A percentile compares a stretch with the other conserved stretches of the same genome.
phyloP scores from a whole-genome alignment of 78 protist genomes.

The Polysphondylium violaceum region DNA sequence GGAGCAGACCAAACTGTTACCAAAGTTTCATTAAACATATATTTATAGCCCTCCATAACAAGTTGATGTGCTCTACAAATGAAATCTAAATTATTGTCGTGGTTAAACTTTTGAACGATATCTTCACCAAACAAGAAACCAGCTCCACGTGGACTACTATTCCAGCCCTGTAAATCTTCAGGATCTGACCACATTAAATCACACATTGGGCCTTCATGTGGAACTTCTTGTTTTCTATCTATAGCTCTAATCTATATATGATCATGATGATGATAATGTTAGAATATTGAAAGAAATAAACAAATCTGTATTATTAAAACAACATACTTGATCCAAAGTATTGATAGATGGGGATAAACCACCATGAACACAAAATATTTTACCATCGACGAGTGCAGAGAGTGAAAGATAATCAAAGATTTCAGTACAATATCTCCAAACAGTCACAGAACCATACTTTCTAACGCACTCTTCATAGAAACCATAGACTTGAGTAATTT shows the following conservation, averaged over 20 bases:
- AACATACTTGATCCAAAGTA: slow-evolving; percentile 93
- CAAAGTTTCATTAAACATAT: slow-evolving; percentile 95
- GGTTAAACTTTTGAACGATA: slow-evolving; percentile 94
- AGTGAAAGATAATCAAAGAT: slow-evolving; percentile 98
- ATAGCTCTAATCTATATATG: slow-evolving; percentile 94
- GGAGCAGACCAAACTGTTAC: slow-evolving; percentile 99
- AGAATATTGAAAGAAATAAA: neutral
- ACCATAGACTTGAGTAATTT: slow-evolving; percentile 99
- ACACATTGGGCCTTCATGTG: slow-evolving; percentile 99
- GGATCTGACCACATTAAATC: slow-evolving; percentile 99
- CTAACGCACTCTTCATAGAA: slow-evolving; percentile 99
- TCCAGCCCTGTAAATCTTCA: slow-evolving; percentile 98
- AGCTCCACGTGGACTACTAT: slow-evolving; percentile 98
- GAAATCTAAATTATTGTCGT: slow-evolving; percentile 89
- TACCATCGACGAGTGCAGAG: slow-evolving; percentile 95
- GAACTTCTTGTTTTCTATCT: slow-evolving; percentile 98
- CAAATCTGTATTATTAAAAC: neutral
- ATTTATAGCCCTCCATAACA: slow-evolving; percentile 99
- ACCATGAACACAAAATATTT: slow-evolving; percentile 98
- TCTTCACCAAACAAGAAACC: slow-evolving; percentile 99
- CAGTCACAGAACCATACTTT: slow-evolving; percentile 98
- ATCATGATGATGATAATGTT: neutral
- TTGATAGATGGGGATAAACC: slow-evolving; percentile 98
- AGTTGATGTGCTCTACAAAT: slow-evolving; percentile 99
- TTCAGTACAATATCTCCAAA: slow-evolving; percentile 99